Percentiles rank a stretch among this genome's conserved stretches.
phyloP scores from a whole-genome alignment of 169 alveolate genomes.

The Hepatocystis sp. region DNA sequence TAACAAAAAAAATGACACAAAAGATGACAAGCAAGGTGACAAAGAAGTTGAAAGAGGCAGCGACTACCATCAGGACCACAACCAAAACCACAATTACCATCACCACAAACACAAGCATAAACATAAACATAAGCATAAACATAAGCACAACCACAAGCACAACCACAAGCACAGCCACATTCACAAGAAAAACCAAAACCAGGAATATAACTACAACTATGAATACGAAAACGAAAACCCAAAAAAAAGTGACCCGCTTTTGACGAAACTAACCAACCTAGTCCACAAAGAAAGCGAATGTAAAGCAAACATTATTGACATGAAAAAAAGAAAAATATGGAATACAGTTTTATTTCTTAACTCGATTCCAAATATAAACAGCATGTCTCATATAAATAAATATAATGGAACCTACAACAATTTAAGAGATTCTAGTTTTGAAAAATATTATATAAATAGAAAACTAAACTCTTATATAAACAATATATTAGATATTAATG shows the following conservation, averaged over 20 bases:
- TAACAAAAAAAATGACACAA: background rate
- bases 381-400: conserved; percentile 48
- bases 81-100: no score
- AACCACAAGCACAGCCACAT: no score
- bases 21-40: no score
- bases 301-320: conserved; percentile 3
- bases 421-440: conserved; percentile 18
- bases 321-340: conserved; percentile 68
- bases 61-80: no score
- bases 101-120: no score
- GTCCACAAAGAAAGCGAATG: conserved; percentile 16
- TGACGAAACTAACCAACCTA: conserved; percentile 10
- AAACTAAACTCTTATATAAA: conserved; percentile 35
- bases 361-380: conserved; percentile 30
- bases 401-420: conserved; percentile 40
- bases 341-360: conserved; percentile 22
- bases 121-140: no score
- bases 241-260: background rate
- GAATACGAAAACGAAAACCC: background rate
- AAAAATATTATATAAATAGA: conserved; percentile 11
- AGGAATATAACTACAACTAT: background rate
- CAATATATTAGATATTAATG: conserved; percentile 35
- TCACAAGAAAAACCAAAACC: no score
- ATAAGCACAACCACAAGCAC: no score
- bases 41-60: no score